Conservation (phyloP, 2,329 filamentous ascomycete species). For the Fusarium gaditjirri region DNA sequence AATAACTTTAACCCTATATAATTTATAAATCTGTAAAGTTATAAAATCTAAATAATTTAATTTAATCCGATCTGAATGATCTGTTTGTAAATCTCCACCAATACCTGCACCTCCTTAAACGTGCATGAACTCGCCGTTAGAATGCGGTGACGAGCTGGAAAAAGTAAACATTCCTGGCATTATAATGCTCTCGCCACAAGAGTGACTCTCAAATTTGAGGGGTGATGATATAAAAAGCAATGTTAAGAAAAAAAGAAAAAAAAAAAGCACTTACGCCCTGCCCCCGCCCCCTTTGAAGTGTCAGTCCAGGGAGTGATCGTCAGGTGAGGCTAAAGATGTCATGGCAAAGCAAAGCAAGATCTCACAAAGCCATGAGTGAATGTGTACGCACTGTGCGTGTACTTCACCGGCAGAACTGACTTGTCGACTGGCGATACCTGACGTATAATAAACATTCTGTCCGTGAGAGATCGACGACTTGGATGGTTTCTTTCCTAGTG, state of each 20-base stretch:
- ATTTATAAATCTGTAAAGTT: too few species aligned
- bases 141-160: conserved; percentile 1
- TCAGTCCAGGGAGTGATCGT: neutral
- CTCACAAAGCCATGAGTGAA: neutral
- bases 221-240: conserved; percentile 29
- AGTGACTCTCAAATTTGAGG: neutral
- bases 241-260: neutral
- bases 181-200: neutral
- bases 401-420: neutral
- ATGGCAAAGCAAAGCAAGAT: neutral
- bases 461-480: conserved; percentile 24
- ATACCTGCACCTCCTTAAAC: neutral
- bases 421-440: neutral
- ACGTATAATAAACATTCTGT: neutral
- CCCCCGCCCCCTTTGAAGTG: neutral
- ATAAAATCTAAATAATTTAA: neutral
- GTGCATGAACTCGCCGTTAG: neutral
- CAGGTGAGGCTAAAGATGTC: conserved; percentile 5
- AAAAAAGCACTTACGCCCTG: neutral
- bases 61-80: neutral
- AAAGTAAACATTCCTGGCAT: conserved; percentile 8
- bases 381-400: neutral
- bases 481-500: conserved; percentile 4
- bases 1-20: too few species aligned
- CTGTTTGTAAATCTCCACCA: neutral